Conservation (phyloP, 768 basidiomycete genomes). For the Rhizopogon vulgaris region DNA sequence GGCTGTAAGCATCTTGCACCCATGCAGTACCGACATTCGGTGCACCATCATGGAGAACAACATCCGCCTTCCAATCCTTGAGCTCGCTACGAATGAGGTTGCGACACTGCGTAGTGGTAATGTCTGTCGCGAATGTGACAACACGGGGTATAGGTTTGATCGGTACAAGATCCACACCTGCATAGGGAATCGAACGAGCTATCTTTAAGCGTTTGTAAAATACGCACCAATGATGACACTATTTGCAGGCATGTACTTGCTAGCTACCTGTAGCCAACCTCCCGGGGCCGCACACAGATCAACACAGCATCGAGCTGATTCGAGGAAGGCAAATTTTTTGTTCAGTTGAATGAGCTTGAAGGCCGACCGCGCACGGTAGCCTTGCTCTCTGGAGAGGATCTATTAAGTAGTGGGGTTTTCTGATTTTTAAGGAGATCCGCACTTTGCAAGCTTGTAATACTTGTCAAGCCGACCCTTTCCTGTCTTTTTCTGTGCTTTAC, state of each 20-base stretch:
- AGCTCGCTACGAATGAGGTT: slow-evolving; percentile 79
- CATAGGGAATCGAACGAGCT: not conserved
- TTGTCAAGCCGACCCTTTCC: slow-evolving; percentile 95
- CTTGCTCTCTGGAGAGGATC: slow-evolving; percentile 74
- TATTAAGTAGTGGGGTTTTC: slow-evolving; percentile 3
- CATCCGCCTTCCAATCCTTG: slow-evolving; percentile 99
- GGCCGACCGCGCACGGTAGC: slow-evolving; percentile 97
- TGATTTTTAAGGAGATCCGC: slow-evolving; percentile 4
- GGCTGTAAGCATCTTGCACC: slow-evolving; percentile 97
- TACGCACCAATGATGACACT: slow-evolving; percentile 83
- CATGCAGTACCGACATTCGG: slow-evolving; percentile 99
- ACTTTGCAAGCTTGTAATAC: slow-evolving; percentile 96
- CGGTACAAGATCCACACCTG: slow-evolving; percentile 92
- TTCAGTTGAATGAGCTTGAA: slow-evolving; percentile 99
- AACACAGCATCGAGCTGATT: slow-evolving; percentile 85
- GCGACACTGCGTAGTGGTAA: slow-evolving; percentile 89
- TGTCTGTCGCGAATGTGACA: slow-evolving; percentile 88
- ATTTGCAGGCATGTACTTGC: slow-evolving; percentile 93
- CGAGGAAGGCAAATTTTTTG: slow-evolving; percentile 93
- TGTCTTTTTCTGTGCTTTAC: slow-evolving; percentile 87
- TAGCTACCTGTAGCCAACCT: slow-evolving; percentile 98
- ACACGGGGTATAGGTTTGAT: slow-evolving; percentile 95
- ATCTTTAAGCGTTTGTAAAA: not conserved
- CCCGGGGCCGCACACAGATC: slow-evolving; percentile 99
- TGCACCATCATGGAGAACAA: slow-evolving; percentile 97